These are phyloP conservation scores for Paulownia fortunei DNA, from an alignment of 257 asterid species.

Conservation along the genomic window DNA sequence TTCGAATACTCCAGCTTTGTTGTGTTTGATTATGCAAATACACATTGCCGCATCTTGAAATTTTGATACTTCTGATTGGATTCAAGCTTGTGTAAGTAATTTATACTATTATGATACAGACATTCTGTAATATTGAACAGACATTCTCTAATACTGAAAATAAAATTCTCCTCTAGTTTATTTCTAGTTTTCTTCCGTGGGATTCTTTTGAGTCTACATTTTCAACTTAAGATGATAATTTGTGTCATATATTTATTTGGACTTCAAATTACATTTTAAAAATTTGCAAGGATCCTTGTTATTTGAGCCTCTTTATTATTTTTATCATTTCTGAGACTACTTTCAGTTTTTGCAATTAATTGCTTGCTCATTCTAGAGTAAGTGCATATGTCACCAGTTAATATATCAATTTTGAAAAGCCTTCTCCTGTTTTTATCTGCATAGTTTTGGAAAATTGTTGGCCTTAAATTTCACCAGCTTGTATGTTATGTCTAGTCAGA, in stretches of 20 bases:
- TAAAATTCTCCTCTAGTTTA: background rate
- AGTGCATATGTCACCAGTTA: background rate
- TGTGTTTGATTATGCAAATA: background rate
- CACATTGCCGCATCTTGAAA: background rate
- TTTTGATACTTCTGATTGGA: background rate
- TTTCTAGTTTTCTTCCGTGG: background rate
- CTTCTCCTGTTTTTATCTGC: background rate
- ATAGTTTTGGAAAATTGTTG: background rate
- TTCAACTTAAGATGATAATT: background rate
- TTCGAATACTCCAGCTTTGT: background rate
- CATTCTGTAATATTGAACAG: too few relatives aligned
- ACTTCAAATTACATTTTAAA: background rate
- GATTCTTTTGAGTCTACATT: background rate
- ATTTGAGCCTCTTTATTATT: background rate
- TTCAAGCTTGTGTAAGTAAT: background rate
- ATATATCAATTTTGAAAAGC: background rate
- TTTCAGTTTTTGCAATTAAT: too few relatives aligned
- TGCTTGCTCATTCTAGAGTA: background rate
- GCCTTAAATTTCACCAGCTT: background rate
- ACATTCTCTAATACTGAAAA: background rate
- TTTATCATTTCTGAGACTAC: background rate
- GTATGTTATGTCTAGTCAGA: slow-evolving; percentile 12
- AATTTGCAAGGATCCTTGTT: background rate
- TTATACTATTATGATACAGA: background rate
- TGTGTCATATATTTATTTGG: background rate